phyloP scores from a whole-genome alignment of 2,329 filamentous ascomycete species.

The Periconia digitata region DNA sequence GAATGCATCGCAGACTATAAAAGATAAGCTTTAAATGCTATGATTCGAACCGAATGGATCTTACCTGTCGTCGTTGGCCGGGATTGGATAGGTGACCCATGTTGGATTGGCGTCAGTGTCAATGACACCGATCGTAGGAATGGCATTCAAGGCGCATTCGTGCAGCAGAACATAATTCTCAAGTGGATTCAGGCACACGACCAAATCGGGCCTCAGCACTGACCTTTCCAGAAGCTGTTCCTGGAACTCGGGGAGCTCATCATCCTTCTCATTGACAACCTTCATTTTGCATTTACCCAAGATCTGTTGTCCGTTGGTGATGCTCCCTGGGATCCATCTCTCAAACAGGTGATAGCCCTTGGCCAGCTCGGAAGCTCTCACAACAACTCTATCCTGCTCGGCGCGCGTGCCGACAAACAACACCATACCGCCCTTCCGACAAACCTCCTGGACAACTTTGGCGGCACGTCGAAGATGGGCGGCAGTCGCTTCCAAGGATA shows the following conservation, averaged over 20 bases:
- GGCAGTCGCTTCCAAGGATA: slow-evolving; percentile 85
- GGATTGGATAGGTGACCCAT: slow-evolving; percentile 95
- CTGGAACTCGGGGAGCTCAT: slow-evolving; percentile 64
- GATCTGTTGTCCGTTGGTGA: slow-evolving; percentile 92
- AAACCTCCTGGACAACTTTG: slow-evolving; percentile 86
- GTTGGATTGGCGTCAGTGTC: slow-evolving; percentile 92
- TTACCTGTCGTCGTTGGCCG: slow-evolving; percentile 92
- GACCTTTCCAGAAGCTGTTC: slow-evolving; percentile 63
- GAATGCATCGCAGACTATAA: slow-evolving; percentile 73
- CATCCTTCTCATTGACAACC: slow-evolving; percentile 76
- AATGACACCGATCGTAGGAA: slow-evolving; percentile 92
- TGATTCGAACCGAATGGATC: slow-evolving; percentile 19
- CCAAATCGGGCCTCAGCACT: slow-evolving; percentile 81
- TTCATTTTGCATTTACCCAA: slow-evolving; percentile 69
- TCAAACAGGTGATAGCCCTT: slow-evolving; percentile 86
- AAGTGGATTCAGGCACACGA: slow-evolving; percentile 87
- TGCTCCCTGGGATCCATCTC: slow-evolving; percentile 86
- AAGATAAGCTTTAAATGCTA: slow-evolving; percentile 8
- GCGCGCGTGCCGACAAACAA: slow-evolving; percentile 87
- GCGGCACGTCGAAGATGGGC: slow-evolving; percentile 89
- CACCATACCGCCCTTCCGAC: slow-evolving; percentile 78
- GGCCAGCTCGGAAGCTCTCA: slow-evolving; percentile 76
- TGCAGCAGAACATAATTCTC: slow-evolving; percentile 91
- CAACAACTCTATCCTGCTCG: slow-evolving; percentile 79
- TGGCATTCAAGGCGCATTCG: slow-evolving; percentile 83